phyloP scores from a whole-genome alignment of 768 basidiomycete genomes.

The Lactarius psammicola region DNA sequence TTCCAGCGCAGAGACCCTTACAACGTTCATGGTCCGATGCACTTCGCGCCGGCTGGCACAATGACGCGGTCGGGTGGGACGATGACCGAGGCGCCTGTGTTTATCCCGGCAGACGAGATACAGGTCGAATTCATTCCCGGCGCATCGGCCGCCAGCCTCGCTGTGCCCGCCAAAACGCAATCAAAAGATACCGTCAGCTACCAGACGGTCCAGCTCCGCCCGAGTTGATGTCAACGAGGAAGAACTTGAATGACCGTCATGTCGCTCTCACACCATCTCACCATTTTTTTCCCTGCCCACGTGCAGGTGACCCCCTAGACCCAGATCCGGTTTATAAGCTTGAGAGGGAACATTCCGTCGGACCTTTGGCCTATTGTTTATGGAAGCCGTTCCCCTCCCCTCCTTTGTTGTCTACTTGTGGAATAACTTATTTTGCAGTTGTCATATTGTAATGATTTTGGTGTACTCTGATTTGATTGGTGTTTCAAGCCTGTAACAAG shows the following conservation, averaged over 20 bases:
- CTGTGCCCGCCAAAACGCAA: neutral
- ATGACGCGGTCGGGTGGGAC: neutral
- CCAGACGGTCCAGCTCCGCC: neutral
- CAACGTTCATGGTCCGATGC: neutral
- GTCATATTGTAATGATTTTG: neutral
- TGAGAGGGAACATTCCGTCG: neutral
- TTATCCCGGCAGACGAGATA: neutral
- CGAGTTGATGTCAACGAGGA: neutral
- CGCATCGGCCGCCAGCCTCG: neutral
- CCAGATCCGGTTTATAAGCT: neutral
- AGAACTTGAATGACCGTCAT: neutral
- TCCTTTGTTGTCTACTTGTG: neutral
- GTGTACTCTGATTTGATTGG: neutral
- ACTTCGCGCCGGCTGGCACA: neutral
- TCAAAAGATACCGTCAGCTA: neutral
- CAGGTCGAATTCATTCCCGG: conserved; percentile 9
- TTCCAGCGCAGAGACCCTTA: neutral
- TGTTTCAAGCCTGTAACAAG: neutral
- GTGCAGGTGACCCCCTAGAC: neutral
- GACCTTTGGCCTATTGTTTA: neutral
- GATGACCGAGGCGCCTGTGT: conserved; percentile 6
- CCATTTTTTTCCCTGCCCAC: neutral
- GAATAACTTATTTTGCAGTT: neutral
- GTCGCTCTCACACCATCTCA: neutral
- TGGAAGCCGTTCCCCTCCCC: neutral